Base-by-base conservation (phyloP, 306 rosid species). In the Potentilla sterilis region DNA sequence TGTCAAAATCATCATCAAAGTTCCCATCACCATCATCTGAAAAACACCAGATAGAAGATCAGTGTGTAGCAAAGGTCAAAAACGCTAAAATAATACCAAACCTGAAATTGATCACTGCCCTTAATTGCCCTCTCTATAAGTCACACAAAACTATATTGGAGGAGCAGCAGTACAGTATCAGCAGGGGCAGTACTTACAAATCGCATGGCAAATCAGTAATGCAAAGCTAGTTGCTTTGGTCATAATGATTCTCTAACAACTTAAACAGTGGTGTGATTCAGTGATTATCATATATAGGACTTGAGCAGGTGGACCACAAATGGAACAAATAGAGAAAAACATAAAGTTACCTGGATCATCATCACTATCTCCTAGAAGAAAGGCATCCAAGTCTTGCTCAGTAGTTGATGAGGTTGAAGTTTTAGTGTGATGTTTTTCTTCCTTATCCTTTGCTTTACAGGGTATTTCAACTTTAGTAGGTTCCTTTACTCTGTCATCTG, bases 371-470 rank as follows among this genome's bases (percentile, higher is more conserved):
- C 93, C 91, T 67, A 88, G 78, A 73, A 89, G 96, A 81, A 88
- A 89, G 58, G 16, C 80, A 85, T 92, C 93, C 83, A 88, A 83
- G 79, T 92, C 96, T 74, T 84, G 83, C 58, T 86, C 91, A n/a
- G 79, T 76, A 40, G 79, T 72, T 61, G 74, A 73, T 69, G 88
- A 74, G 61, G 73, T 78, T 77, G 87, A 57, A 64, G 82, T 46
- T 72, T 73, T 84, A 73, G 63, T 74, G 47, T 75, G 78, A 69
- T 73, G 79, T 41, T 79, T 76, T 35, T 37, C 81, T 82, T 86
- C 85, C 71, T 73, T 82, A 22, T 70, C 82, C 71, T 79, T 81
- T 63, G 78, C 81, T 70, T 75, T 82, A 69, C 80, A 83, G 64
- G 75, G 79, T 62, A 57, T 61, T 86, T 69, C 92, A 75, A 73